Conservation (phyloP, 306 rosid species). For the Quercus gilva region DNA sequence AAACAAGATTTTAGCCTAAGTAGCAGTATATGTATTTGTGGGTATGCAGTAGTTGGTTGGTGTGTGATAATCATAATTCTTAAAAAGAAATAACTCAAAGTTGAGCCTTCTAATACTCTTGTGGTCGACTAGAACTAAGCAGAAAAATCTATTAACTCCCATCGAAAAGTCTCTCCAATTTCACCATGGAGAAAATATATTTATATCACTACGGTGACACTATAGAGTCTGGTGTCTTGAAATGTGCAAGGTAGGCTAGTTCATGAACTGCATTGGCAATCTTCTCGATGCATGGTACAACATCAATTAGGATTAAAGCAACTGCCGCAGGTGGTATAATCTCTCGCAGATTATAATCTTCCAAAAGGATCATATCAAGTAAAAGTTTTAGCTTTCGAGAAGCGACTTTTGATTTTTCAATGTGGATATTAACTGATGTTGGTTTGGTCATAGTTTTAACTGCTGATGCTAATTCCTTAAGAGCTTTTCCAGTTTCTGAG, state of each 20-base stretch:
- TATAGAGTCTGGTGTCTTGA: not conserved
- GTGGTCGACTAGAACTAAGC: too few relatives aligned
- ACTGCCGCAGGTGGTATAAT: constrained; percentile 7
- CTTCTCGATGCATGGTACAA: constrained; percentile 2
- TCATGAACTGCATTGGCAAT: constrained; percentile 3
- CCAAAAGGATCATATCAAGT: not conserved
- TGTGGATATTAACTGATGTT: constrained; percentile 17
- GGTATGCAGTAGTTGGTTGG: too few relatives aligned
- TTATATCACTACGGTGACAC: not conserved
- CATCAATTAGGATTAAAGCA: not conserved
- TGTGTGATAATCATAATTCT: too few relatives aligned
- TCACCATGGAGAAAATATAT: too few relatives aligned
- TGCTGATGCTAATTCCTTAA: constrained; percentile 10
- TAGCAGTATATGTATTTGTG: too few relatives aligned
- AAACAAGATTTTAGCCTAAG: too few relatives aligned
- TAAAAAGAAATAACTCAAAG: too few relatives aligned
- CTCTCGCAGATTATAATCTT: not conserved
- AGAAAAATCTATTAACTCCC: too few relatives aligned
- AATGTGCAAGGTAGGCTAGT: not conserved
- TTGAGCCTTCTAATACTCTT: too few relatives aligned
- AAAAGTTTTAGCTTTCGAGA: constrained; percentile 23
- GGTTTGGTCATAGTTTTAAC: constrained; percentile 33
- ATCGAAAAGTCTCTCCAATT: too few relatives aligned
- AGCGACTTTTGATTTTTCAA: constrained; percentile 25
- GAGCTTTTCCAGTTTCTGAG: constrained; percentile 31